phyloP scores from a whole-genome alignment of 2,329 filamentous ascomycete genomes.

The Colletotrichum endophyticum region DNA sequence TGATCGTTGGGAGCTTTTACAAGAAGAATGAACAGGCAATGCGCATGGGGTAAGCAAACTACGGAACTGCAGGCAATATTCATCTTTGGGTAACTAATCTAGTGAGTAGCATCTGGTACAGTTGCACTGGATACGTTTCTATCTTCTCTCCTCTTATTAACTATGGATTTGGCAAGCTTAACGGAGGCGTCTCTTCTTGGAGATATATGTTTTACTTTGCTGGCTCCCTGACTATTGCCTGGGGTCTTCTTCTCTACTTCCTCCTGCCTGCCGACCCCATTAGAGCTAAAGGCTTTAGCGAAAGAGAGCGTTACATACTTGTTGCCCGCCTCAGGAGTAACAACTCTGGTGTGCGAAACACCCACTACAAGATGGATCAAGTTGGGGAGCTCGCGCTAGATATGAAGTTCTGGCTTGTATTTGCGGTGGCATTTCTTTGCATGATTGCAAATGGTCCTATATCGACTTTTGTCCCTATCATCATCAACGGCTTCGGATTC shows the following conservation, averaged over 20 bases:
- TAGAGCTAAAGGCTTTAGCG: conserved; percentile 31
- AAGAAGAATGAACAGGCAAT: conserved; percentile 40
- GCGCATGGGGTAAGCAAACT: conserved; percentile 18
- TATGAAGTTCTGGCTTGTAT: conserved; percentile 43
- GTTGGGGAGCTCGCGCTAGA: conserved; percentile 38
- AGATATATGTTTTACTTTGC: conserved; percentile 40
- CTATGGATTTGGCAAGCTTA: conserved; percentile 36
- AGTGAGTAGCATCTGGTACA: conserved; percentile 37
- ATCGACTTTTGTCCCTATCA: conserved; percentile 48
- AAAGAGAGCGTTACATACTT: conserved; percentile 31
- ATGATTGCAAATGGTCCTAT: conserved; percentile 50
- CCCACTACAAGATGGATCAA: conserved; percentile 47
- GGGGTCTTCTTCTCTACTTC: conserved; percentile 28
- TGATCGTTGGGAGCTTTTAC: conserved; percentile 43
- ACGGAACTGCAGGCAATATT: background rate
- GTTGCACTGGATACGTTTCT: conserved; percentile 39
- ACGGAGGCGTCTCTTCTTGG: conserved; percentile 29
- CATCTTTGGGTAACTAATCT: background rate
- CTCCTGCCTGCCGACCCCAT: conserved; percentile 33
- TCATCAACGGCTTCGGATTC: conserved; percentile 50
- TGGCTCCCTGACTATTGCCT: conserved; percentile 30
- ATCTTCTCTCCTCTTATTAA: conserved; percentile 38
- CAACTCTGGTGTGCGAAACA: conserved; percentile 45
- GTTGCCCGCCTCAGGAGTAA: conserved; percentile 32
- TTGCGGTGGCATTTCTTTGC: conserved; percentile 40